Percentiles rank a stretch among this genome's conserved stretches.
Evolutionary conservation across 768 basidiomycete genomes (phyloP).

Genomic region (Boletellus emodensis): DNA sequence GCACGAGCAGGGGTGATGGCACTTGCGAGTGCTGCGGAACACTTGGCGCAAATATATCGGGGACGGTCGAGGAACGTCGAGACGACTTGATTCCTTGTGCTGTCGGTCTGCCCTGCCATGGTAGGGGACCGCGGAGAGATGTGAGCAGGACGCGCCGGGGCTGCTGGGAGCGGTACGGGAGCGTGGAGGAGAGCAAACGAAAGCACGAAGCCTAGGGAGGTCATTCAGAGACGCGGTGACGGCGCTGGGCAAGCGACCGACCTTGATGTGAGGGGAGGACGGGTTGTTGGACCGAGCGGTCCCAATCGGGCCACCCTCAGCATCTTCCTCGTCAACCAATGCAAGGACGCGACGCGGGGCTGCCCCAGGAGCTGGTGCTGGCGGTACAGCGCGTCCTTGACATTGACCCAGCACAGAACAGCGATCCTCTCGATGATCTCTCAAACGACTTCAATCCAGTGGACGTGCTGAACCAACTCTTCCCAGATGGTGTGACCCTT

Average conservation of each 20-base stretch:
- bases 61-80: constrained; percentile 62
- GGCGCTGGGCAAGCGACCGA: constrained; percentile 4
- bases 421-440: constrained; percentile 56
- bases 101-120: constrained; percentile 32
- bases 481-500: constrained; percentile 66
- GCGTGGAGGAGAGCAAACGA: constrained; percentile 14
- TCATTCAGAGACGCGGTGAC: constrained; percentile 7
- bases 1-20: neutral
- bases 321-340: constrained; percentile 8
- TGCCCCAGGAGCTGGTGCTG: constrained; percentile 64
- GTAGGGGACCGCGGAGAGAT: neutral
- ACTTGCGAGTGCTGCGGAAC: constrained; percentile 67
- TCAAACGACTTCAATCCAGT: constrained; percentile 55
- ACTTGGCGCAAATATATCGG: constrained; percentile 64
- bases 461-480: constrained; percentile 55
- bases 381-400: constrained; percentile 71
- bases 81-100: constrained; percentile 55
- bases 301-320: constrained; percentile 8
- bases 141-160: neutral
- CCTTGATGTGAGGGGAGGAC: neutral
- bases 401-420: constrained; percentile 38
- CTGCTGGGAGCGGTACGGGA: neutral
- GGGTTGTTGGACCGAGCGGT: constrained; percentile 1
- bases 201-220: constrained; percentile 18
- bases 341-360: constrained; percentile 38